A percentile compares a stretch with the other conserved stretches of the same genome.
phyloP scores from a whole-genome alignment of 176 grass and related monocot species.

The Aegilops bicornis region DNA sequence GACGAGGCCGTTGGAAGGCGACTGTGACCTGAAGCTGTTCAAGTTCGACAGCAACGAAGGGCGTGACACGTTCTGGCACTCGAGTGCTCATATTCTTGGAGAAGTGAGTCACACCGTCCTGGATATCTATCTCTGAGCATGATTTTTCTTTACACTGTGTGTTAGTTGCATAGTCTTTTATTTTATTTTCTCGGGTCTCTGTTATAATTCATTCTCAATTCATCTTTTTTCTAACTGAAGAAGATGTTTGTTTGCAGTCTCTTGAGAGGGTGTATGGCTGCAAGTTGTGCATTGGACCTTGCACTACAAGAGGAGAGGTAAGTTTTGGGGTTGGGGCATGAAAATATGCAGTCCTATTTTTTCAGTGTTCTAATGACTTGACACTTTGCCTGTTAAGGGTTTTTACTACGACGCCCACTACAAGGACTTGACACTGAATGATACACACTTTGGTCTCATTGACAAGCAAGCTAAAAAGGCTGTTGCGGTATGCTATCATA shows the following conservation, averaged over 20 bases:
- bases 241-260: conserved; percentile 50
- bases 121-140: neutral
- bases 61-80: conserved; percentile 97
- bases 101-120: conserved; percentile 48
- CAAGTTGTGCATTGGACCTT: conserved; percentile 97
- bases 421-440: conserved; percentile 79
- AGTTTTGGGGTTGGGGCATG: neutral
- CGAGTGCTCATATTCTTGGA: conserved; percentile 98
- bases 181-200: neutral
- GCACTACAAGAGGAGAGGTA: conserved; percentile 96
- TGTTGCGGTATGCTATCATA: conserved; percentile 62
- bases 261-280: conserved; percentile 92
- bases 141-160: neutral
- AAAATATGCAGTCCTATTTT: neutral
- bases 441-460: conserved; percentile 77
- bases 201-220: neutral
- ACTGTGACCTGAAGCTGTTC: conserved; percentile 82
- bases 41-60: conserved; percentile 93
- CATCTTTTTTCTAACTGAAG: conserved; percentile 16
- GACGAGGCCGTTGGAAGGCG: conserved; percentile 79
- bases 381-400: conserved; percentile 51
- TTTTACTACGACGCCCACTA: conserved; percentile 99
- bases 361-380: conserved; percentile 11
- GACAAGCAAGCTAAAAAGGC: conserved; percentile 83
- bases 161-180: neutral